Evolutionary conservation across 1,284 basidiomycete species (phyloP).

Genomic region (Sporisorium exsertum): DNA sequence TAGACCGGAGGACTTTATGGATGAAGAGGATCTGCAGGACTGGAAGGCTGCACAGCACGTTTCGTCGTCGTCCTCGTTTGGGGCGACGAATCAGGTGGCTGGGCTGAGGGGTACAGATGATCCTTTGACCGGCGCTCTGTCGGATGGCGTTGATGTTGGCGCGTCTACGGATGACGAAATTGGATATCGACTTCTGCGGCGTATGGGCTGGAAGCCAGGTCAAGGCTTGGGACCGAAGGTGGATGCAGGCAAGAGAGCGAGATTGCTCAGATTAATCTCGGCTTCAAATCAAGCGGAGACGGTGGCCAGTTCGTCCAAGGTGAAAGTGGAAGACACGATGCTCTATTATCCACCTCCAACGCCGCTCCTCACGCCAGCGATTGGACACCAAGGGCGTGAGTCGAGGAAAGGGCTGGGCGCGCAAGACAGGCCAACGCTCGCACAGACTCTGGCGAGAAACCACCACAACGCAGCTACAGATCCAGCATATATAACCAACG

Average conservation of each 20-base stretch:
- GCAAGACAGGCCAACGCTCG: conserved; percentile 3
- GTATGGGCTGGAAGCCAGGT: conserved; percentile 93
- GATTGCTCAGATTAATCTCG: conserved; percentile 56
- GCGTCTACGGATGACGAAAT: conserved; percentile 6
- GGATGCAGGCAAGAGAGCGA: conserved; percentile 79
- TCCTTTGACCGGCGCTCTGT: background rate
- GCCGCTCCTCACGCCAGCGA: conserved; percentile 70
- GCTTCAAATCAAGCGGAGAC: conserved; percentile 1
- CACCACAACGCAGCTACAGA: background rate
- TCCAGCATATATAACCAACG: background rate
- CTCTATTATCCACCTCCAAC: conserved; percentile 86
- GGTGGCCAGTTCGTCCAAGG: conserved; percentile 7
- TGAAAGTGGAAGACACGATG: conserved; percentile 74
- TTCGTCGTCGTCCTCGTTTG: conserved; percentile 21
- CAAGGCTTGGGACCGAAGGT: conserved; percentile 92
- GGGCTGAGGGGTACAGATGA: conserved; percentile 10
- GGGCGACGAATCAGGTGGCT: conserved; percentile 6
- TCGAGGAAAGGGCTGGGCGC: conserved; percentile 79
- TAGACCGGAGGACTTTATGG: conserved; percentile 93
- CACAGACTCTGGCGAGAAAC: conserved; percentile 10
- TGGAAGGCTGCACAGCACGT: conserved; percentile 79
- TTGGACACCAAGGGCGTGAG: background rate
- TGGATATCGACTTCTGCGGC: conserved; percentile 77
- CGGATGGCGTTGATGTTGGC: background rate
- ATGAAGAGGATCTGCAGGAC: conserved; percentile 94